A percentile compares a stretch with the other conserved stretches of the same genome.
Evolutionary conservation across 2,329 filamentous ascomycete genomes (phyloP).

Genomic region (Talaromyces sp.): DNA sequence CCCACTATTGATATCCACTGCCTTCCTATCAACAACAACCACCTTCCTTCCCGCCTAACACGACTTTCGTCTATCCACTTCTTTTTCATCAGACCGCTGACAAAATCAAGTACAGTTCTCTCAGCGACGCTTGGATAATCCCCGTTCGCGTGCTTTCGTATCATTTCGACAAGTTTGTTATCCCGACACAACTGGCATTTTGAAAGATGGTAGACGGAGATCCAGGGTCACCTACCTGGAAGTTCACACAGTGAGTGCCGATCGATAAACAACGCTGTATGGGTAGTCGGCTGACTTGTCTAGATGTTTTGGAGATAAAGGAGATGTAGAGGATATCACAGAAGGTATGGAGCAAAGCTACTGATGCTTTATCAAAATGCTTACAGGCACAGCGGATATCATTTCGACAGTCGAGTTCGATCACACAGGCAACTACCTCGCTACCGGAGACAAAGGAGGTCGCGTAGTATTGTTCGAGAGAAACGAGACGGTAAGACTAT

Average conservation of each 20-base stretch:
- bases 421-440: slow-evolving; percentile 53
- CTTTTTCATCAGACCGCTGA: not conserved
- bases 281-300: slow-evolving; percentile 25
- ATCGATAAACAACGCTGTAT: no score
- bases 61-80: not conserved
- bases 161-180: slow-evolving; percentile 24
- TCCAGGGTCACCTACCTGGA: slow-evolving; percentile 93
- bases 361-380: not conserved
- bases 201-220: slow-evolving; percentile 94
- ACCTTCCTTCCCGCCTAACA: not conserved
- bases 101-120: not conserved
- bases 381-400: slow-evolving; percentile 44
- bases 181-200: slow-evolving; percentile 35
- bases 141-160: slow-evolving; percentile 1
- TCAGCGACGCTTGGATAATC: slow-evolving; percentile 7
- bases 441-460: slow-evolving; percentile 54
- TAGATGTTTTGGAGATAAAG: slow-evolving; percentile 99
- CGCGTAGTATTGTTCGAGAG: slow-evolving; percentile 58
- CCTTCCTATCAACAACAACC: not conserved
- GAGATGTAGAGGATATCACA: slow-evolving; percentile 97
- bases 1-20: not conserved
- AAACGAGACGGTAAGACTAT: slow-evolving; percentile 79
- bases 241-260: slow-evolving; percentile 91
- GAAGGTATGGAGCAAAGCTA: slow-evolving; percentile 63
- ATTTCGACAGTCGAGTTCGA: slow-evolving; percentile 55